phyloP scores from a whole-genome alignment of 805 yeast genomes.

The Brettanomyces bruxellensis region DNA sequence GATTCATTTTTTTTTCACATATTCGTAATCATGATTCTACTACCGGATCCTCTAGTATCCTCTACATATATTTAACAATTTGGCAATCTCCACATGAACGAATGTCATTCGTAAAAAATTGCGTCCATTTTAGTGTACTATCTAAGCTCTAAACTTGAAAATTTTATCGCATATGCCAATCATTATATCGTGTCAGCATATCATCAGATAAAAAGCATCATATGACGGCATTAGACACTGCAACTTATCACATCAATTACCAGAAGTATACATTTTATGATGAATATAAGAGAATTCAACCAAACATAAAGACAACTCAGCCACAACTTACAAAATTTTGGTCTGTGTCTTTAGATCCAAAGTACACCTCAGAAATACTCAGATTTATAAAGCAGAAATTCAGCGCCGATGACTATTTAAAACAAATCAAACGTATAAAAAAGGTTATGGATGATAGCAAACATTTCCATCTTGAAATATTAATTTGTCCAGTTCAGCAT shows the following conservation, averaged over 20 bases:
- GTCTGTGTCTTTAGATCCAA: constrained; percentile 34
- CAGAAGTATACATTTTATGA: constrained; percentile 30
- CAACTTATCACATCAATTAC: constrained; percentile 28
- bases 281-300: constrained; percentile 31
- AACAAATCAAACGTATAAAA: constrained; percentile 49
- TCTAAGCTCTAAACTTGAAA: too few species aligned
- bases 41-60: too few species aligned
- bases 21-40: too few species aligned
- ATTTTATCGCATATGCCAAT: too few species aligned
- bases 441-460: constrained; percentile 7
- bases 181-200: too few species aligned
- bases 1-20: too few species aligned
- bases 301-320: constrained; percentile 14
- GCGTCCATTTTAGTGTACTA: too few species aligned
- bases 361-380: constrained; percentile 20
- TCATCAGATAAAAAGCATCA: too few species aligned
- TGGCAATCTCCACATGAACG: too few species aligned
- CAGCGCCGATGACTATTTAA: constrained; percentile 17
- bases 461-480: constrained; percentile 21
- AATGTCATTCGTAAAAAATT: too few species aligned
- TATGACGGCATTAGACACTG: background rate
- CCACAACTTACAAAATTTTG: constrained; percentile 31
- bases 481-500: constrained; percentile 36
- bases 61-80: too few species aligned
- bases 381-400: constrained; percentile 17